Conservation (phyloP, 1,284 basidiomycete genomes). For the Meira nashicola region DNA sequence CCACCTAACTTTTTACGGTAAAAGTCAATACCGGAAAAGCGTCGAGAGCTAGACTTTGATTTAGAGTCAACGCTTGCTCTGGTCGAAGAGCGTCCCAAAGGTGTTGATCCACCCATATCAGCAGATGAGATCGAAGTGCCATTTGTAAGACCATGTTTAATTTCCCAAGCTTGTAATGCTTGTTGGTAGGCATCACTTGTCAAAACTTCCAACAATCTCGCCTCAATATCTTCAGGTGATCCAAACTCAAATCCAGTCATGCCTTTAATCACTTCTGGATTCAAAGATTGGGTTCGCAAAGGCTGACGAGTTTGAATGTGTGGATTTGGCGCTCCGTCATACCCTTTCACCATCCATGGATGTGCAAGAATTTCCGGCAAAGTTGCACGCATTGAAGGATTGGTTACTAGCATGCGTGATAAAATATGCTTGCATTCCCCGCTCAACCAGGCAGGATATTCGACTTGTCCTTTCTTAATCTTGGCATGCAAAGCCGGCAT, state of each 20-base stretch:
- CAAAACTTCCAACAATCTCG: conserved; percentile 68
- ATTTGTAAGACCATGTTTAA: conserved; percentile 53
- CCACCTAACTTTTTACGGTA: conserved; percentile 74
- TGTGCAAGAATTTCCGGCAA: conserved; percentile 82
- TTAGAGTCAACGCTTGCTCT: conserved; percentile 20
- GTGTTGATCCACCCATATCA: neutral
- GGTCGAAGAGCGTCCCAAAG: conserved; percentile 13
- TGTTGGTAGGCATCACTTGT: conserved; percentile 72
- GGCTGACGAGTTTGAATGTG: conserved; percentile 85
- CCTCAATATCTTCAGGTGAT: conserved; percentile 75
- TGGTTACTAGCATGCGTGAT: conserved; percentile 92
- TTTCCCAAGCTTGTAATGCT: conserved; percentile 72
- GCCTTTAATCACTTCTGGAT: conserved; percentile 74
- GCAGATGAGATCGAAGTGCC: conserved; percentile 15
- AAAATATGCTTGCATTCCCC: conserved; percentile 94
- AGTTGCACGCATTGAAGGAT: conserved; percentile 75
- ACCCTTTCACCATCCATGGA: conserved; percentile 92
- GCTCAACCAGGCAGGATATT: conserved; percentile 95
- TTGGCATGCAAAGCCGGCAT: conserved; percentile 99
- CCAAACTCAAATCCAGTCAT: conserved; percentile 99
- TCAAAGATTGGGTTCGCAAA: conserved; percentile 77
- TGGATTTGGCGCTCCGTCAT: conserved; percentile 66
- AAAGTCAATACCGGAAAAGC: conserved; percentile 90
- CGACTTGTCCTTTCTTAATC: conserved; percentile 93
- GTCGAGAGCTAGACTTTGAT: conserved; percentile 50